These are phyloP conservation scores for Helianthus tuberosus DNA, from an alignment of 129 eudicot species.

Conservation along the genomic window DNA sequence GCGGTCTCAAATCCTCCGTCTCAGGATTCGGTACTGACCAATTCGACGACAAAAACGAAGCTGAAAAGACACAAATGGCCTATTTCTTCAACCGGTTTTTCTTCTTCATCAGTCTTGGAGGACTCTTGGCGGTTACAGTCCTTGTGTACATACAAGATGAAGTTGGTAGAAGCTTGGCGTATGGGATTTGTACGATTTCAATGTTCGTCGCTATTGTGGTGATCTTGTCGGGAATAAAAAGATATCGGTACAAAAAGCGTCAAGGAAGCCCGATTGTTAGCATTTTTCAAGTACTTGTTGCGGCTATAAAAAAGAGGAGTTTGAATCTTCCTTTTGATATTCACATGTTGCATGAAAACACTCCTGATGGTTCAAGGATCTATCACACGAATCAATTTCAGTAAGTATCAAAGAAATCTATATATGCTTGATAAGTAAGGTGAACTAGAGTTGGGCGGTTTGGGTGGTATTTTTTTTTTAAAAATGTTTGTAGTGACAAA, in stretches of 20 bases:
- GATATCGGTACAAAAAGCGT: conserved; percentile 80
- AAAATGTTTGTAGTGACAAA: too few species aligned
- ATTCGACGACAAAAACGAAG: conserved; percentile 73
- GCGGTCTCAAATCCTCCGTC: conserved; percentile 85
- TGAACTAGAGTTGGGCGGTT: too few species aligned
- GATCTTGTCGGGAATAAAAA: conserved; percentile 66
- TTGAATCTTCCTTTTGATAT: conserved; percentile 59
- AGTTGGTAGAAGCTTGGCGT: conserved; percentile 71
- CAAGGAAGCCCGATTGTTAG: conserved; percentile 77
- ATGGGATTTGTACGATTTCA: conserved; percentile 71
- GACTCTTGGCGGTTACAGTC: conserved; percentile 65
- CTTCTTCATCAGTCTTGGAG: conserved; percentile 85
- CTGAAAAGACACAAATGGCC: conserved; percentile 73
- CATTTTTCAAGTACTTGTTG: conserved; percentile 71
- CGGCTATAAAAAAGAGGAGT: conserved; percentile 57
- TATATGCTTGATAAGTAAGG: too few species aligned
- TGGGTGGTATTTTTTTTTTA: too few species aligned
- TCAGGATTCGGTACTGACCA: conserved; percentile 93
- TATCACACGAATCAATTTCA: conserved; percentile 71
- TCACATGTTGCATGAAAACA: conserved; percentile 57
- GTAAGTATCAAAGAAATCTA: too few species aligned
- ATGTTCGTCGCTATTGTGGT: conserved; percentile 69
- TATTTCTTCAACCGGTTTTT: conserved; percentile 83
- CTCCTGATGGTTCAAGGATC: conserved; percentile 60
- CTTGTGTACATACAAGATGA: conserved; percentile 85